phyloP scores from a whole-genome alignment of 441 rosid species.

The Croton setiger region DNA sequence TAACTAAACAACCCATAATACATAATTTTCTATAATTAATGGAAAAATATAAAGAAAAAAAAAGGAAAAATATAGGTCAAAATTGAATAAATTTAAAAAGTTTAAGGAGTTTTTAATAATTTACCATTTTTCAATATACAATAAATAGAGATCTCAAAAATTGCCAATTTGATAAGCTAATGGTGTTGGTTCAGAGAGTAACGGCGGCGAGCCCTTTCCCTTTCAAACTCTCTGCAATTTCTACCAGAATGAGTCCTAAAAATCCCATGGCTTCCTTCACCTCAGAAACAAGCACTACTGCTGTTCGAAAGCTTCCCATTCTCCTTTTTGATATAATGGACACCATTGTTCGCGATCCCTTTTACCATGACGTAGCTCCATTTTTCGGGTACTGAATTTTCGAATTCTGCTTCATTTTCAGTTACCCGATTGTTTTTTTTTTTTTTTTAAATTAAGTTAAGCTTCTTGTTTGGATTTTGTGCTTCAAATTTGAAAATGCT shows the following conservation, averaged over 20 bases:
- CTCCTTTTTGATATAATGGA: constrained; percentile 92
- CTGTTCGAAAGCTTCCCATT: constrained; percentile 55
- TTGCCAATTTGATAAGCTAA: not conserved
- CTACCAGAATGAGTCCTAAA: constrained; percentile 18
- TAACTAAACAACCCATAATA: too few species aligned
- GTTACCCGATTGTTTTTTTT: too few species aligned
- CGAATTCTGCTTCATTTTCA: not conserved
- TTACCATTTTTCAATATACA: too few species aligned
- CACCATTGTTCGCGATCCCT: constrained; percentile 93
- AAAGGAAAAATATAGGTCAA: too few species aligned
- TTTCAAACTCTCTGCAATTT: constrained; percentile 14
- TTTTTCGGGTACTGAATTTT: constrained; percentile 53
- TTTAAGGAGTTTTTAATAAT: too few species aligned
- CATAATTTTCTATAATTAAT: too few species aligned
- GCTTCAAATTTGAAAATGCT: too few species aligned
- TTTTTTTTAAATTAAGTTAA: too few species aligned
- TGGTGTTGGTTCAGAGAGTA: constrained; percentile 22
- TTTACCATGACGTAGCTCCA: constrained; percentile 71
- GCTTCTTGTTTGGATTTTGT: too few species aligned
- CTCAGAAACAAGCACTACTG: not conserved
- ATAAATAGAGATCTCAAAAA: not conserved
- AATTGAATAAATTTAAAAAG: too few species aligned
- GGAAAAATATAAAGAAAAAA: too few species aligned
- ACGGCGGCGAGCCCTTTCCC: constrained; percentile 7
- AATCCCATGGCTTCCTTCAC: not conserved